Conservation (phyloP, 306 rosid species). For the Cyclanthera cordifolia region DNA sequence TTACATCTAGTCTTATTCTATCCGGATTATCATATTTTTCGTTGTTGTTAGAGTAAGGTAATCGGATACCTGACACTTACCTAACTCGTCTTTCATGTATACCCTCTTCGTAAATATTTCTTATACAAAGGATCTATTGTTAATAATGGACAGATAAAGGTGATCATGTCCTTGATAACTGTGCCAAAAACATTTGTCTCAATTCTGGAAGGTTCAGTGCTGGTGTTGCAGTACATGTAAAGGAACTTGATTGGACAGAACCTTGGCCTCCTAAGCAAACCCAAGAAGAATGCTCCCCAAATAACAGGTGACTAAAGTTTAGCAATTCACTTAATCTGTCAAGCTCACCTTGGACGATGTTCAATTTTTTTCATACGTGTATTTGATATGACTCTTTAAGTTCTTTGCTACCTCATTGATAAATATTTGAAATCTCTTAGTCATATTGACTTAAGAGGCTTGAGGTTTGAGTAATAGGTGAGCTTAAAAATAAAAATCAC, state of each 20-base stretch:
- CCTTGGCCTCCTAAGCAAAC: constrained; percentile 61
- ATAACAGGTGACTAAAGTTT: constrained; percentile 34
- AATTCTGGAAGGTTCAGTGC: constrained; percentile 39
- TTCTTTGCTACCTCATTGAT: no score
- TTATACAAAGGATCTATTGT: constrained; percentile 2
- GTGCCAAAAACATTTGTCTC: constrained; percentile 56
- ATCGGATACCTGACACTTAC: no score
- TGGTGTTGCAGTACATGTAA: constrained; percentile 39
- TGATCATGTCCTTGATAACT: constrained; percentile 63
- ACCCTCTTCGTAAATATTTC: neutral
- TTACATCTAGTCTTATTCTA: no score
- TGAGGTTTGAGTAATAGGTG: no score
- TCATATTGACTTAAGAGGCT: no score
- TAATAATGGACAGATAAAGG: constrained; percentile 56
- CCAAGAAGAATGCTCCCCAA: constrained; percentile 26
- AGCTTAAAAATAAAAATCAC: no score
- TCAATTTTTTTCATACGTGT: neutral
- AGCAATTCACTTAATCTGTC: neutral
- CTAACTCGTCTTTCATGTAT: neutral
- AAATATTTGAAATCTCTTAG: no score
- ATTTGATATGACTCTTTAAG: neutral
- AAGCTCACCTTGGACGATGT: neutral
- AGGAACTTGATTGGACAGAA: constrained; percentile 77
- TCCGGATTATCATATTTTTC: no score
- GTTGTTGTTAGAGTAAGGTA: no score